phyloP scores from a whole-genome alignment of 1,284 basidiomycete species.

The Rhizoctonia solani region DNA sequence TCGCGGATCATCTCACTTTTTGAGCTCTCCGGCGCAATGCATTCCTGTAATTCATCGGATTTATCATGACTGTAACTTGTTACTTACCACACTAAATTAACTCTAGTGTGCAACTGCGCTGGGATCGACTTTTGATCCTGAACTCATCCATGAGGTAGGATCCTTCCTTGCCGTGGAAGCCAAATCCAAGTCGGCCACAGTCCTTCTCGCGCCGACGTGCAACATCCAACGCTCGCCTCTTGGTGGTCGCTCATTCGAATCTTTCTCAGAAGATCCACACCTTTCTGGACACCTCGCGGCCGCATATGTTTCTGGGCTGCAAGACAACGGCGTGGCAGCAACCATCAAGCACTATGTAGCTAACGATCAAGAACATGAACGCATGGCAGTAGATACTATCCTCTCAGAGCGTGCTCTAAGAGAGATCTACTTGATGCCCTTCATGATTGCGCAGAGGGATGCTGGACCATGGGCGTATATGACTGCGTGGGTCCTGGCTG shows the following conservation, averaged over 20 bases:
- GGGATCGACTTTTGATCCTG: slow-evolving; percentile 64
- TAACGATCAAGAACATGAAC: slow-evolving; percentile 39
- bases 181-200: slow-evolving; percentile 63
- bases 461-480: slow-evolving; percentile 72
- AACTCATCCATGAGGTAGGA: slow-evolving; percentile 59
- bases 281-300: slow-evolving; percentile 42
- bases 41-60: slow-evolving; percentile 53
- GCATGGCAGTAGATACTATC: slow-evolving; percentile 37
- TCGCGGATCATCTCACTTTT: slow-evolving; percentile 67
- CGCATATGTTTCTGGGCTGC: slow-evolving; percentile 43
- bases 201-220: slow-evolving; percentile 68
- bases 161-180: slow-evolving; percentile 63
- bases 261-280: slow-evolving; percentile 63
- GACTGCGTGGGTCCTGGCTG: slow-evolving; percentile 59
- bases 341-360: slow-evolving; percentile 42
- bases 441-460: slow-evolving; percentile 78
- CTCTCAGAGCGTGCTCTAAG: slow-evolving; percentile 63
- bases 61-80: neutral
- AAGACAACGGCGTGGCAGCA: slow-evolving; percentile 41
- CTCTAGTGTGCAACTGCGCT: slow-evolving; percentile 67
- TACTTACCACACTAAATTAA: neutral
- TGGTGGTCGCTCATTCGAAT: slow-evolving; percentile 62
- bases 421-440: slow-evolving; percentile 81
- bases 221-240: slow-evolving; percentile 63
- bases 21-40: slow-evolving; percentile 64